These are phyloP conservation scores for Sarocladium strictum DNA, from an alignment of 2,329 filamentous ascomycete genomes.

Conservation along the genomic window DNA sequence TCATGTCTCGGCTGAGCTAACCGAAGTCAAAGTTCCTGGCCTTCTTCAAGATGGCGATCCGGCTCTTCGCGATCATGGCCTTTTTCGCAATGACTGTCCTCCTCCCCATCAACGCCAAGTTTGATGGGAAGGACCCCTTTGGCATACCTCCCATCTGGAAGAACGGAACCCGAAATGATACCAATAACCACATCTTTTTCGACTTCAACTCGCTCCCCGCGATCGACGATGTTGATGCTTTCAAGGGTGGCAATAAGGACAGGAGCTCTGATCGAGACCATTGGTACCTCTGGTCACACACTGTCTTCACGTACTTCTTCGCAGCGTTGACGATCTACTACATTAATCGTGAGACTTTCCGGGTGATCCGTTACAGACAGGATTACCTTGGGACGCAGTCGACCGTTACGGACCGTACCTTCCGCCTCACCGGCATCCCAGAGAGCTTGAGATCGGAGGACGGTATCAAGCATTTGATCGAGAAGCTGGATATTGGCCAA, in stretches of 20 bases:
- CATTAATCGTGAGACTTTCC: constrained; percentile 75
- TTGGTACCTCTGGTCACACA: constrained; percentile 81
- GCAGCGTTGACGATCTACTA: constrained; percentile 75
- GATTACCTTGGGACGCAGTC: constrained; percentile 89
- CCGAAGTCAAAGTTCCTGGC: constrained; percentile 60
- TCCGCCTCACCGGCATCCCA: constrained; percentile 86
- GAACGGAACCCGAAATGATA: constrained; percentile 9
- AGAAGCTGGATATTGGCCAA: constrained; percentile 80
- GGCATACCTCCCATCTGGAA: constrained; percentile 4
- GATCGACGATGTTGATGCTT: constrained; percentile 13
- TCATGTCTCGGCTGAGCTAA: neutral
- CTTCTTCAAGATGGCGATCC: constrained; percentile 94
- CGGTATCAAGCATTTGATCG: constrained; percentile 79
- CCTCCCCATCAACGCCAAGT: constrained; percentile 77
- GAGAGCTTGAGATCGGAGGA: constrained; percentile 70
- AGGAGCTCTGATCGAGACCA: constrained; percentile 22
- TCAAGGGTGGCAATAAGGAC: constrained; percentile 27
- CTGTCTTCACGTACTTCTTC: constrained; percentile 93
- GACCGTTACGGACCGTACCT: constrained; percentile 92
- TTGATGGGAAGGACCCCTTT: constrained; percentile 20
- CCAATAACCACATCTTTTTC: constrained; percentile 9
- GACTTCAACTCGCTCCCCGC: constrained; percentile 12
- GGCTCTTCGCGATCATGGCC: constrained; percentile 71
- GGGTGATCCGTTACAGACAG: constrained; percentile 80
- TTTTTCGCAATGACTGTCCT: constrained; percentile 78